Conservation (phyloP, 306 rosid genomes). For the Chamaecrista fasciculata region DNA sequence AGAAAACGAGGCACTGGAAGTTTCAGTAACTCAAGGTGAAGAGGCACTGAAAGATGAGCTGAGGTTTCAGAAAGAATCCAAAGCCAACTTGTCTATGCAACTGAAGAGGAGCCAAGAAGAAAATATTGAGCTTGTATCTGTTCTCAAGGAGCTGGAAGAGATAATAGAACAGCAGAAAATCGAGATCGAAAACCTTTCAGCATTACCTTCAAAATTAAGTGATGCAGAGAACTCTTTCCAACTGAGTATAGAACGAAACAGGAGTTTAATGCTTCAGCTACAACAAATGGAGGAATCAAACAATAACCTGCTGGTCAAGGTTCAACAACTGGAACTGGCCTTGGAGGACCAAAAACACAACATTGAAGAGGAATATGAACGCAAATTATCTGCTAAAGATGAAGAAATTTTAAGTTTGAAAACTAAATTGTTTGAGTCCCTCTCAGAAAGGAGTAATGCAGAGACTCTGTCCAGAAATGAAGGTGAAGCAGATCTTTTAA, state of each 20-base stretch:
- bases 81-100: constrained; percentile 69
- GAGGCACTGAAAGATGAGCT: constrained; percentile 64
- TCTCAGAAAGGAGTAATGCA: constrained; percentile 34
- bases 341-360: constrained; percentile 56
- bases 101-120: constrained; percentile 82
- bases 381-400: constrained; percentile 45
- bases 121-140: constrained; percentile 80
- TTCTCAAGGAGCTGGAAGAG: constrained; percentile 88
- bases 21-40: constrained; percentile 46
- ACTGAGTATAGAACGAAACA: constrained; percentile 47
- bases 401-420: constrained; percentile 48
- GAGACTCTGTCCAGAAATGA: constrained; percentile 41
- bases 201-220: constrained; percentile 42
- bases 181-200: constrained; percentile 63
- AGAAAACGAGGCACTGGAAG: constrained; percentile 42
- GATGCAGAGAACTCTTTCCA: constrained; percentile 49
- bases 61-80: constrained; percentile 72
- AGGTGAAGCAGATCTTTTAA: constrained; percentile 48
- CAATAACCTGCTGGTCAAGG: constrained; percentile 45
- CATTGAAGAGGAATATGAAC: constrained; percentile 45
- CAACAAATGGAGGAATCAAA: constrained; percentile 67
- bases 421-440: constrained; percentile 45
- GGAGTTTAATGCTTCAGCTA: constrained; percentile 43
- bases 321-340: constrained; percentile 56
- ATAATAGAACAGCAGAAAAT: constrained; percentile 63